Percentiles rank a stretch among this genome's conserved stretches.
phyloP scores from a whole-genome alignment of 1,139 yeast genomes.

The Blastobotrys serpentis region DNA sequence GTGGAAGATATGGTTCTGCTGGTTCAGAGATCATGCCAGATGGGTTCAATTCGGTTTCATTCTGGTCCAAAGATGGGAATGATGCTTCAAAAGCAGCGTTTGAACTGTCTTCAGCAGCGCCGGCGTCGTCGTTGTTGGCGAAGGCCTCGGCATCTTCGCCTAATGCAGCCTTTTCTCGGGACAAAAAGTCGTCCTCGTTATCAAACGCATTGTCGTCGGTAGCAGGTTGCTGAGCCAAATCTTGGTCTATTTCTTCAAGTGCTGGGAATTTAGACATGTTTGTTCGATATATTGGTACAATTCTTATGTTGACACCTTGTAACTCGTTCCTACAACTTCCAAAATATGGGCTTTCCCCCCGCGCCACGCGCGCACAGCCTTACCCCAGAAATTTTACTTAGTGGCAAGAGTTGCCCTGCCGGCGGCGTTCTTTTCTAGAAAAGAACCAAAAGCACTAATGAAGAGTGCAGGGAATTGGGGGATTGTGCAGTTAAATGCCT shows the following conservation, averaged over 20 bases:
- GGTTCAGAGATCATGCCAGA: conserved; percentile 34
- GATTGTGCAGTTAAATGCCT: no score
- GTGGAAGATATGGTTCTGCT: conserved; percentile 34
- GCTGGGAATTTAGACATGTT: conserved; percentile 74
- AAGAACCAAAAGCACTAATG: no score
- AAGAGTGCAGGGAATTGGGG: no score
- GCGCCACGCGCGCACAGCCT: no score
- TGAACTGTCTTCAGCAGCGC: conserved; percentile 54
- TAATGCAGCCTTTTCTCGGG: conserved; percentile 79
- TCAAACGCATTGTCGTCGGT: conserved; percentile 39
- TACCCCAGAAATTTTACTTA: not conserved
- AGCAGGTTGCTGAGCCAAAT: conserved; percentile 29
- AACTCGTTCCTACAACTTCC: not conserved
- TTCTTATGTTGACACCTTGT: not conserved
- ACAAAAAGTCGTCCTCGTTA: conserved; percentile 61
- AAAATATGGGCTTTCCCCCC: no score
- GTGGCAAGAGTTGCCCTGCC: no score
- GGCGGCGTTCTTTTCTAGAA: no score
- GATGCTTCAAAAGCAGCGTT: conserved; percentile 41
- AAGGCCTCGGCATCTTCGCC: conserved; percentile 74
- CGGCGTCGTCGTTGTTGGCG: conserved; percentile 56
- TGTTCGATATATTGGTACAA: not conserved
- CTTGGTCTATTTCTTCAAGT: conserved; percentile 52
- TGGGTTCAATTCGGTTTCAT: conserved; percentile 20
- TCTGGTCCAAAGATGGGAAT: conserved; percentile 33